A percentile compares a stretch with the other conserved stretches of the same genome.
phyloP scores from a whole-genome alignment of 768 basidiomycete genomes.

The Mycena metata region DNA sequence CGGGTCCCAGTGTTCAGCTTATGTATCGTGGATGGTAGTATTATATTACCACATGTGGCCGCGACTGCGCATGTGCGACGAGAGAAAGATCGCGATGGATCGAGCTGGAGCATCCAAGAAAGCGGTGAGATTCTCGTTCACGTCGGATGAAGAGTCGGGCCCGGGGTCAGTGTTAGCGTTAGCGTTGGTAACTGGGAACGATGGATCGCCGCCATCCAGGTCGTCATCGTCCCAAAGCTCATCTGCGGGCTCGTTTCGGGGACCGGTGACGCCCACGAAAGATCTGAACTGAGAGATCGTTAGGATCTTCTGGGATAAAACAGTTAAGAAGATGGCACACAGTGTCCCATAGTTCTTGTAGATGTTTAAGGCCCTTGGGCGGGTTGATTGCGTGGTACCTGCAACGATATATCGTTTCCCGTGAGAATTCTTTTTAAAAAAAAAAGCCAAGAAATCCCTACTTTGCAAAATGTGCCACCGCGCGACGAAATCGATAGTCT shows the following conservation, averaged over 20 bases:
- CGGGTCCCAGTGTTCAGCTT: not conserved
- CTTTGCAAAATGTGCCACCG: slow-evolving; percentile 14
- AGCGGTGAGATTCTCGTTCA: slow-evolving; percentile 1
- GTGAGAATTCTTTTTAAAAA: not conserved
- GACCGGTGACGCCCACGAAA: slow-evolving; percentile 5
- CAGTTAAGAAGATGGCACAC: not conserved
- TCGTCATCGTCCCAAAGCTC: slow-evolving; percentile 10
- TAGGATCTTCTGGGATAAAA: not conserved
- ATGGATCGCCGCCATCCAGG: not conserved
- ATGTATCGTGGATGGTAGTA: too few species aligned
- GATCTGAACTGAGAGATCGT: not conserved
- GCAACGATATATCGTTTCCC: not conserved
- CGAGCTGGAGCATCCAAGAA: slow-evolving; percentile 23
- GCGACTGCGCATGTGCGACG: slow-evolving; percentile 18
- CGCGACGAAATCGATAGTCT: slow-evolving; percentile 10
- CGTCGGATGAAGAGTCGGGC: not conserved
- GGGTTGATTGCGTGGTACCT: not conserved
- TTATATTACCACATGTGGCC: slow-evolving; percentile 17
- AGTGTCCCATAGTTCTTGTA: slow-evolving; percentile 2
- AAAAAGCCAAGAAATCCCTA: not conserved
- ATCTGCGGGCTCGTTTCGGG: not conserved
- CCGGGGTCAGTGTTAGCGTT: not conserved
- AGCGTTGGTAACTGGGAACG: not conserved
- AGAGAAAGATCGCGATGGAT: slow-evolving; percentile 24
- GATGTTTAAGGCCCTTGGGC: not conserved